These are phyloP conservation scores for Lolium perenne DNA, from an alignment of 176 grass and related monocot species.

Conservation along the genomic window DNA sequence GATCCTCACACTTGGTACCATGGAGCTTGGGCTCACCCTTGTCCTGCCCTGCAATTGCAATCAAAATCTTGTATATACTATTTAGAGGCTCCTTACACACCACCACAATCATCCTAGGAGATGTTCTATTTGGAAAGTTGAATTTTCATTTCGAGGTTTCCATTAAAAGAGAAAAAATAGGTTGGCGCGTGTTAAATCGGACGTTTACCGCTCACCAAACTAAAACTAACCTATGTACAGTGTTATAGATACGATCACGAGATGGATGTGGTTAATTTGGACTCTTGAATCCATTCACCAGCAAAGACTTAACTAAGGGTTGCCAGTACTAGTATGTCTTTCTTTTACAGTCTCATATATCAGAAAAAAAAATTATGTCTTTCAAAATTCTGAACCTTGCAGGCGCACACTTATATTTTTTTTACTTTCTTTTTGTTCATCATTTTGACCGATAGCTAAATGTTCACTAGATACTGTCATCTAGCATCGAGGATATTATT, in stretches of 20 bases:
- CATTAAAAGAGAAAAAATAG: neutral
- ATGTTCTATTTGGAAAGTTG: neutral
- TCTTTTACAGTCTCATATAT: neutral
- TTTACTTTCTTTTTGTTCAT: neutral
- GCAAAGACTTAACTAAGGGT: neutral
- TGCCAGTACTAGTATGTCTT: neutral
- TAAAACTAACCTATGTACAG: neutral
- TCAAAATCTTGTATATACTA: neutral
- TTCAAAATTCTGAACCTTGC: neutral
- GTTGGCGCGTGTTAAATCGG: neutral
- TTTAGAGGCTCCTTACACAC: neutral
- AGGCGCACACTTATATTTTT: neutral
- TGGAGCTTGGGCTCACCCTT: neutral
- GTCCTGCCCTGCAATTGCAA: neutral
- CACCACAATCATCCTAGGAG: neutral
- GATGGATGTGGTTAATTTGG: neutral
- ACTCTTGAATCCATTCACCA: neutral
- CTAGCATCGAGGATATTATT: neutral
- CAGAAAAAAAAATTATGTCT: neutral
- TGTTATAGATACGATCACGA: neutral
- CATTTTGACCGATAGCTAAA: neutral
- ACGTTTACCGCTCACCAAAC: neutral
- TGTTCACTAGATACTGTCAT: neutral
- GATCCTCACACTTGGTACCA: slow-evolving; percentile 7
- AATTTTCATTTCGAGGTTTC: neutral